Conservation (phyloP, 192 early-diverging fungal genomes). For the Entomortierella beljakovae region DNA sequence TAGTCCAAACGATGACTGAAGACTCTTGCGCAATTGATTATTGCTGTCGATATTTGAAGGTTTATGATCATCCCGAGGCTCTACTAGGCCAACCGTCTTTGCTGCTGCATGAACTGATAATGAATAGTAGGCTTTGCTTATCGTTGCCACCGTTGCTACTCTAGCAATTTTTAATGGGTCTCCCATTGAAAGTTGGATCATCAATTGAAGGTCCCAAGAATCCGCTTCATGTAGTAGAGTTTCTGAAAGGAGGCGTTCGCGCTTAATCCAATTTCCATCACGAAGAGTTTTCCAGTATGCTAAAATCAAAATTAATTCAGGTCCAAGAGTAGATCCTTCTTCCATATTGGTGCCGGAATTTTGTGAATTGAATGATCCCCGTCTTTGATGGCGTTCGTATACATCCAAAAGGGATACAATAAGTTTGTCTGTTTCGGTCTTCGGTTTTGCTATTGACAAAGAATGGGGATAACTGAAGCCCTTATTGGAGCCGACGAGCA, state of each 20-base stretch:
- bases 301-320: slow-evolving; percentile 15
- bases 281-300: slow-evolving; percentile 35
- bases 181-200: slow-evolving; percentile 23
- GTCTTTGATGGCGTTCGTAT: slow-evolving; percentile 10
- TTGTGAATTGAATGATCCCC: background rate
- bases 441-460: slow-evolving; percentile 7
- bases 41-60: background rate
- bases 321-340: background rate
- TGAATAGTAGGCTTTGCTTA: slow-evolving; percentile 43
- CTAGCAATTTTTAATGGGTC: slow-evolving; percentile 16
- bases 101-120: slow-evolving; percentile 22
- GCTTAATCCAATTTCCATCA: slow-evolving; percentile 25
- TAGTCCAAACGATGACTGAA: slow-evolving; percentile 25
- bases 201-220: slow-evolving; percentile 28
- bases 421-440: slow-evolving; percentile 31
- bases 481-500: background rate
- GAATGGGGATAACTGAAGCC: background rate
- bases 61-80: background rate
- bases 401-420: slow-evolving; percentile 19
- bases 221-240: background rate
- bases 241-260: slow-evolving; percentile 24
- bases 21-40: background rate
- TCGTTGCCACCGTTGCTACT: slow-evolving; percentile 14
- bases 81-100: slow-evolving; percentile 15
- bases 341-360: background rate